These are phyloP conservation scores for Emydomyces testavorans DNA, from an alignment of 2,329 filamentous ascomycete genomes.

Conservation along the genomic window DNA sequence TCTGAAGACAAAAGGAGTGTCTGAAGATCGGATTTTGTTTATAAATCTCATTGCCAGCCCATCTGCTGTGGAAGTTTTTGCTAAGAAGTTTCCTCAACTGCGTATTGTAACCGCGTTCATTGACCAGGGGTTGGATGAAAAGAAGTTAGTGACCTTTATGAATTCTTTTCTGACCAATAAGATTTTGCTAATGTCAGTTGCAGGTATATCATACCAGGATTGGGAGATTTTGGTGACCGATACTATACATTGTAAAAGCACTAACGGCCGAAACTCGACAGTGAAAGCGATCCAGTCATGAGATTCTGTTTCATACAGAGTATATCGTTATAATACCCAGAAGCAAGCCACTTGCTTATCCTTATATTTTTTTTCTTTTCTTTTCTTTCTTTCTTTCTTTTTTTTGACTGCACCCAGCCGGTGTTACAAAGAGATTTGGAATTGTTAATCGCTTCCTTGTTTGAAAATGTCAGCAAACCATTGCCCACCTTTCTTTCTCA, in stretches of 20 bases:
- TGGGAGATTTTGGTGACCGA: constrained; percentile 90
- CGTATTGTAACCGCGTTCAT: constrained; percentile 93
- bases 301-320: too few species aligned
- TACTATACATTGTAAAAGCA: constrained; percentile 71
- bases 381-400: too few species aligned
- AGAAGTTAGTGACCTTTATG: constrained; percentile 59
- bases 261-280: not conserved
- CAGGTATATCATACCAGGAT: constrained; percentile 88
- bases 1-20: constrained; percentile 76
- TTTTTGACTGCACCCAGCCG: too few species aligned
- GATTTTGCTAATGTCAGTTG: constrained; percentile 15
- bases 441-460: too few species aligned
- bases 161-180: constrained; percentile 3
- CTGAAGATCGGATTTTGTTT: constrained; percentile 90
- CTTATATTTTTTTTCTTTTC: too few species aligned
- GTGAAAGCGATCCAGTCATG: not conserved
- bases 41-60: constrained; percentile 96
- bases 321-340: not conserved
- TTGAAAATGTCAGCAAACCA: too few species aligned
- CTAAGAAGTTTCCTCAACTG: constrained; percentile 75
- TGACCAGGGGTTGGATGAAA: constrained; percentile 90
- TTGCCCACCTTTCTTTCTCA: too few species aligned
- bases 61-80: constrained; percentile 80
- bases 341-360: too few species aligned
- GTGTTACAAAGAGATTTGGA: too few species aligned